Percentiles rank a stretch among this genome's conserved stretches.
Conservation (phyloP, 208 protist species). For the Crithidia bombi region DNA sequence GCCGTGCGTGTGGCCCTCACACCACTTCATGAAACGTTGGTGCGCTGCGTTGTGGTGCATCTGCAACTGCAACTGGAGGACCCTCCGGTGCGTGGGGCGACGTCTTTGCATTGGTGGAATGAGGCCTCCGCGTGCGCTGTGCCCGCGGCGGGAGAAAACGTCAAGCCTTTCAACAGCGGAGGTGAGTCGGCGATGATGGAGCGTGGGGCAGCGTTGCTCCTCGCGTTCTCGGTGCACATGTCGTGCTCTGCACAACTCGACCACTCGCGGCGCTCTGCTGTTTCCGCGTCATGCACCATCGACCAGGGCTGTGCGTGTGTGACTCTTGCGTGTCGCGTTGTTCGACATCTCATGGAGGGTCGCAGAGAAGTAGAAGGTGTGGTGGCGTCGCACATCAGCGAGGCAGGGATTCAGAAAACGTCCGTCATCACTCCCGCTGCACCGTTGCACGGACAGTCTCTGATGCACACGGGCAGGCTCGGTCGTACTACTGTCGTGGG, state of each 20-base stretch:
- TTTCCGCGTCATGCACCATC: not conserved
- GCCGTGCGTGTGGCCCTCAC: slow-evolving; percentile 13
- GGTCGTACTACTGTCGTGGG: too few species aligned
- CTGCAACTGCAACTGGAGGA: slow-evolving; percentile 5
- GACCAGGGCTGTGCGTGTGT: not conserved
- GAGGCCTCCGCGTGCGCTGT: not conserved
- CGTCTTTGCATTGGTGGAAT: not conserved
- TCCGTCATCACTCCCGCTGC: too few species aligned
- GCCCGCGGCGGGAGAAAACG: too few species aligned
- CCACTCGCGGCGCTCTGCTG: not conserved
- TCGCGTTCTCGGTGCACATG: slow-evolving; percentile 14
- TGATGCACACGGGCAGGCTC: not conserved
- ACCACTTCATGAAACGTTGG: slow-evolving; percentile 13
- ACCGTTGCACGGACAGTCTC: not conserved
- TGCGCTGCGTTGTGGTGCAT: slow-evolving; percentile 14
- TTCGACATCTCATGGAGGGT: not conserved
- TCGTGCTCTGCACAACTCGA: not conserved
- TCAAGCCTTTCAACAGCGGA: too few species aligned
- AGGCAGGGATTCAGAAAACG: not conserved
- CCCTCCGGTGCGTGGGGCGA: not conserved
- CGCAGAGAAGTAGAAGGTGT: not conserved
- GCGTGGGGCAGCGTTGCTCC: slow-evolving; percentile 18
- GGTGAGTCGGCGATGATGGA: not conserved
- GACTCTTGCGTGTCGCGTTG: not conserved
- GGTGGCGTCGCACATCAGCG: not conserved